phyloP scores from a whole-genome alignment of 352 stramenopile species.

The Pythium myriotylum region DNA sequence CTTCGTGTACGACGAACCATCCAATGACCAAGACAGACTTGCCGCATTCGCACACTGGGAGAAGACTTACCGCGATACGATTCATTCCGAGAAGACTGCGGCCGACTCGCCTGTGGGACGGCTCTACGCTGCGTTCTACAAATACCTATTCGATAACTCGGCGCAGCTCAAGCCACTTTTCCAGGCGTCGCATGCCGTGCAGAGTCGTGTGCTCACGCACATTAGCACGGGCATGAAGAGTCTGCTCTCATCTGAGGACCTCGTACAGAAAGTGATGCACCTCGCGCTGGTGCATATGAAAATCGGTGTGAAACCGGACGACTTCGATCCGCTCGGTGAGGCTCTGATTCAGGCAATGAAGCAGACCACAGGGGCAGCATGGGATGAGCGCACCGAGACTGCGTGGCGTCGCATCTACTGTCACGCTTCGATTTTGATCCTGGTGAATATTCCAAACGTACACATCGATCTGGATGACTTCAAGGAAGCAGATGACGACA shows the following conservation, averaged over 20 bases:
- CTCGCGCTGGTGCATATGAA: constrained; percentile 70
- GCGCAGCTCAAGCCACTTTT: constrained; percentile 69
- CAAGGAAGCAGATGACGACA: constrained; percentile 28
- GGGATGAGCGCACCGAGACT: constrained; percentile 47
- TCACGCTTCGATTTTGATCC: constrained; percentile 63
- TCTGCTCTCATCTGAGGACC: constrained; percentile 56
- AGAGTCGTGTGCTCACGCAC: constrained; percentile 69
- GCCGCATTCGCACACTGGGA: constrained; percentile 68
- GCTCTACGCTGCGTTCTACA: constrained; percentile 71
- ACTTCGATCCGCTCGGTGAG: constrained; percentile 66
- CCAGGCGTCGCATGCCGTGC: constrained; percentile 63
- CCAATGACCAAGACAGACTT: constrained; percentile 50
- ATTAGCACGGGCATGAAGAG: constrained; percentile 75
- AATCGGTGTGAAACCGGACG: constrained; percentile 65
- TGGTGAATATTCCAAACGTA: constrained; percentile 64
- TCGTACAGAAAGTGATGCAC: constrained; percentile 65
- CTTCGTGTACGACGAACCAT: constrained; percentile 55
- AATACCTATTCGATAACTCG: constrained; percentile 63
- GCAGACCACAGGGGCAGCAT: constrained; percentile 49
- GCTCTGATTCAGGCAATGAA: constrained; percentile 66
- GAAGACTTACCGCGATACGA: constrained; percentile 67
- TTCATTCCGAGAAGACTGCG: constrained; percentile 55
- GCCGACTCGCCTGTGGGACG: constrained; percentile 49
- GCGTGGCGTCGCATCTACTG: constrained; percentile 68
- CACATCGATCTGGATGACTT: constrained; percentile 52